Evolutionary conservation across 495 filamentous ascomycete species (phyloP).

Genomic region (Podospora comata): DNA sequence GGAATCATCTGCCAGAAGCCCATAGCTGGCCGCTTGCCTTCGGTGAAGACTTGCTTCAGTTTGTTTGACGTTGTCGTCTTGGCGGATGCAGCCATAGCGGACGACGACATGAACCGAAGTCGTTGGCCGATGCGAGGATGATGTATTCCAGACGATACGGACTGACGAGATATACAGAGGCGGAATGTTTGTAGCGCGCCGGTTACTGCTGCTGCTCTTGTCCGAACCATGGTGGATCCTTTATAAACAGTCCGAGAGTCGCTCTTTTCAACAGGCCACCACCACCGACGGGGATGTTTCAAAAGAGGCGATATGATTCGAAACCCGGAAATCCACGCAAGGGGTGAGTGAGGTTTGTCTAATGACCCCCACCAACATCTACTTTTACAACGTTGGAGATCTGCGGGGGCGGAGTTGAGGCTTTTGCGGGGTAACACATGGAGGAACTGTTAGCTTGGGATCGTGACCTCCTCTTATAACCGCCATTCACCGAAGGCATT

Average conservation of each 20-base stretch:
- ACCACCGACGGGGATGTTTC: background rate
- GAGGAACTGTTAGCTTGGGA: background rate
- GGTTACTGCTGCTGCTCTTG: background rate
- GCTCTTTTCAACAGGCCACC: background rate
- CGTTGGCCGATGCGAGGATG: background rate
- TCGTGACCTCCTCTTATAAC: background rate
- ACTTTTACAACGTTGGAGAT: background rate
- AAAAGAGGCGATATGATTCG: background rate
- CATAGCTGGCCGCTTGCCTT: slow-evolving; percentile 55
- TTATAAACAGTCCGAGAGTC: slow-evolving; percentile 3
- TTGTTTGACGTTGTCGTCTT: slow-evolving; percentile 64
- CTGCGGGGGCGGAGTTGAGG: background rate
- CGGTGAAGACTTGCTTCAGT: slow-evolving; percentile 57
- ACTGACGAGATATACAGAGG: background rate
- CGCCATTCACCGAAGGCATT: background rate
- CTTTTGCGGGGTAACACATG: background rate
- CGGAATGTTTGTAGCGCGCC: background rate
- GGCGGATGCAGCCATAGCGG: slow-evolving; percentile 18
- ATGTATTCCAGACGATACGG: background rate
- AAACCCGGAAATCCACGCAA: background rate
- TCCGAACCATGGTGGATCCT: slow-evolving; percentile 12
- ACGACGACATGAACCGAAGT: slow-evolving; percentile 11
- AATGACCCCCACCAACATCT: background rate
- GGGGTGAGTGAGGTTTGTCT: background rate
- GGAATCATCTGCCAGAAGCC: slow-evolving; percentile 75